phyloP scores from a whole-genome alignment of 208 protist species.

The Wallacemonas collosoma region DNA sequence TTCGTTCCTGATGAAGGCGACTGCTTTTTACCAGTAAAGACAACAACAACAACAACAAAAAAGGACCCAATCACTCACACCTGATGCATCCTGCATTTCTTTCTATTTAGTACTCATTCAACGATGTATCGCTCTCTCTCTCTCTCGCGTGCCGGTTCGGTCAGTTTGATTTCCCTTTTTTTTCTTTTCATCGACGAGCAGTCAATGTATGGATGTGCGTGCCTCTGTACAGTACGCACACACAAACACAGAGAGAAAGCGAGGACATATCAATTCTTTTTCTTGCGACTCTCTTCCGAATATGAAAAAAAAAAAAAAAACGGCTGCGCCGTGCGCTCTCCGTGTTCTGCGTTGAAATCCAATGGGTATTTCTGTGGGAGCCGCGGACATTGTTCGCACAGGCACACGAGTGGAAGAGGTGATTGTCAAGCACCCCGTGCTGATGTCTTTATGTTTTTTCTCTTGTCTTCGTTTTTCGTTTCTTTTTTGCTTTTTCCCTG shows the following conservation, averaged over 20 bases:
- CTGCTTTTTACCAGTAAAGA: neutral
- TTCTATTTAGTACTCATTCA: neutral
- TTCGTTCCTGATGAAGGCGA: neutral
- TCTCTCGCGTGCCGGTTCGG: too few relatives aligned
- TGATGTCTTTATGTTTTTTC: neutral
- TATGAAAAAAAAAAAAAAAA: slow-evolving; percentile 18
- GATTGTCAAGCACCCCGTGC: too few relatives aligned
- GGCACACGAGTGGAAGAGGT: neutral
- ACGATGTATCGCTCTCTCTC: neutral
- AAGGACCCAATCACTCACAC: too few relatives aligned
- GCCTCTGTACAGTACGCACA: too few relatives aligned
- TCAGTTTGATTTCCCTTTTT: too few relatives aligned
- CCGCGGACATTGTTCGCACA: neutral
- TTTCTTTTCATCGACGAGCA: too few relatives aligned
- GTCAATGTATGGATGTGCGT: too few relatives aligned
- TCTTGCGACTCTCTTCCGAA: neutral
- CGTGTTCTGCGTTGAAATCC: neutral
- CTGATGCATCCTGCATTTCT: neutral
- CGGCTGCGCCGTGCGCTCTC: neutral
- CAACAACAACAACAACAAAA: too few relatives aligned
- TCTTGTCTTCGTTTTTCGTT: neutral
- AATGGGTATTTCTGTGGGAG: neutral
- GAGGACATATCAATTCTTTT: neutral
- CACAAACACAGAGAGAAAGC: too few relatives aligned
- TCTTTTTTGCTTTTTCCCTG: neutral